Base-by-base conservation (phyloP, 1,139 yeast species). In the Kodamaea fungicola region DNA sequence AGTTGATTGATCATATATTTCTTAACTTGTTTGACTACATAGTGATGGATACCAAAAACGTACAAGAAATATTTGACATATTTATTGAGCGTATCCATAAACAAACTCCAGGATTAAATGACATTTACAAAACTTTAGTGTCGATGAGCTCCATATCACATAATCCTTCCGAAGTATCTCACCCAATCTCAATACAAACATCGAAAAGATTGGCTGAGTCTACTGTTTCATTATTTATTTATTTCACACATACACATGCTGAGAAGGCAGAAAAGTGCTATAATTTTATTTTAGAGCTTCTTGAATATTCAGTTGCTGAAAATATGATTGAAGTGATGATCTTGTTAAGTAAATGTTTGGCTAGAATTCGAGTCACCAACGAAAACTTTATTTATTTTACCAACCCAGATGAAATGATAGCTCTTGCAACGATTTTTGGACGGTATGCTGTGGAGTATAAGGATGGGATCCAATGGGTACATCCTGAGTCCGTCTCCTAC, bases 361-460 rank as follows among this genome's bases (percentile, higher is more conserved):
- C 75, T 10, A 64, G 90, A 41, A 59, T 83, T 2, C 63, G 94
- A 37, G 67, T 65, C 1, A 75, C 83, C 1, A 51, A 62, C 4
- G 72, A 70, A 26, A 68, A 68, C 9, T 59, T 57, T 25, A 55
- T 83, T 1, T 78, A 67, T 48, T 60, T 83, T 31, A 64, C 78
- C 0, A 64, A 69, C 9, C 85, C 87, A 3, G 59, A 61, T 1
- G 87, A 83, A 50, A 77, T 82, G 70, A 83, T 78, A 35, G 89
- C 88, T 0, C 59, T 83, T 22, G 75, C 88, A 2, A 73, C 80
- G 3, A 73, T 80, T 0, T 67, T 83, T 41, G 71, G 73, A 7
- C 63, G 88, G 46, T 34, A 31, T 13, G 8, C 29, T 7, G 57
- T 59, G 12, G 34, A 36, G 6, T 49, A 42, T 28, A 54, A 63